Evolutionary conservation across 768 basidiomycete genomes (phyloP).

Genomic region (Leccinum barrowsii): DNA sequence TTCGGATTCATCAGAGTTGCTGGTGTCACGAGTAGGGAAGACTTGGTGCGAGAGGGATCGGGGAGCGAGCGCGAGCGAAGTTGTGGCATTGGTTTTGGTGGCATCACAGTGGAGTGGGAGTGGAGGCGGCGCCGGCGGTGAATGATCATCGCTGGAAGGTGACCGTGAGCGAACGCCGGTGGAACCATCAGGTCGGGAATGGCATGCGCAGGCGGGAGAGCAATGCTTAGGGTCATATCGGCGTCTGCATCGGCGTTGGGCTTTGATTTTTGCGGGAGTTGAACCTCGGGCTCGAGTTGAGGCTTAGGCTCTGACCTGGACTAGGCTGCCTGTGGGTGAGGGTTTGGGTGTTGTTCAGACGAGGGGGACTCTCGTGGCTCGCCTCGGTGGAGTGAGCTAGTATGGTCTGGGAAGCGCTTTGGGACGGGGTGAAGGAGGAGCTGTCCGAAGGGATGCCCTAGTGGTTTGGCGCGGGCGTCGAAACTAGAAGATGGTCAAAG

Average conservation of each 20-base stretch:
- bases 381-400: constrained; percentile 16
- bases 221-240: constrained; percentile 1
- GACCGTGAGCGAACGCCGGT: no score
- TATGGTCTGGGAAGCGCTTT: constrained; percentile 45
- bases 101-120: not conserved
- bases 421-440: constrained; percentile 53
- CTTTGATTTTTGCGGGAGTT: constrained; percentile 11
- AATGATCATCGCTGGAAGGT: no score
- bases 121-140: no score
- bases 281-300: constrained; percentile 3
- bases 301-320: no score
- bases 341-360: not conserved
- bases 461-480: constrained; percentile 11
- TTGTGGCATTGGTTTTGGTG: not conserved
- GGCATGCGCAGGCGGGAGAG: not conserved
- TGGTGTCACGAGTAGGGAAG: no score
- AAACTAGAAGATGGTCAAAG: not conserved
- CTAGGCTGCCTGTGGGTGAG: not conserved
- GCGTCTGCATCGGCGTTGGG: not conserved
- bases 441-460: not conserved
- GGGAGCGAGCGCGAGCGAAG: not conserved
- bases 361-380: constrained; percentile 9
- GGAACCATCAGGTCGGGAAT: no score
- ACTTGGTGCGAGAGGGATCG: not conserved
- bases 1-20: no score